These are phyloP conservation scores for Plantago coronopus DNA, from an alignment of 305 asterid species.

Conservation along the genomic window DNA sequence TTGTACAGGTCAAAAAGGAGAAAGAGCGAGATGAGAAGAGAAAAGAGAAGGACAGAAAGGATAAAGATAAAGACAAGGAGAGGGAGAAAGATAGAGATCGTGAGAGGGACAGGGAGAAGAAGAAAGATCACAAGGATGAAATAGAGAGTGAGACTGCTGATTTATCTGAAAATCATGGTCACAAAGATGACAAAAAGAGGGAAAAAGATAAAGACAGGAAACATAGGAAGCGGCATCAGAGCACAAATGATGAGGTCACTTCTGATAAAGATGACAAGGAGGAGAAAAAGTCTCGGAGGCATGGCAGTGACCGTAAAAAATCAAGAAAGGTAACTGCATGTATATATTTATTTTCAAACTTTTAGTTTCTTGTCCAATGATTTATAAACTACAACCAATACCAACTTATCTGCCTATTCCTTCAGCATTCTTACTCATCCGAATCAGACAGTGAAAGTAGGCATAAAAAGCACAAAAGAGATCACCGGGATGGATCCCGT, in stretches of 20 bases:
- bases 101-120: constrained; percentile 69
- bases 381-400: background rate
- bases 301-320: constrained; percentile 86
- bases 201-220: constrained; percentile 82
- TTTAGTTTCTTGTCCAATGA: background rate
- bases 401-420: constrained; percentile 13
- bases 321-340: constrained; percentile 96
- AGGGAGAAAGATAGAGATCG: constrained; percentile 56
- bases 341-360: no score
- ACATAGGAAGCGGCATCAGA: constrained; percentile 84
- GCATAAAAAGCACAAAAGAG: constrained; percentile 70
- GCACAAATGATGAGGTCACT: constrained; percentile 62
- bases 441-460: constrained; percentile 88
- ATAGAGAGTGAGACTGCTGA: constrained; percentile 55
- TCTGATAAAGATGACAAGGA: constrained; percentile 89
- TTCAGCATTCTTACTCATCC: constrained; percentile 79
- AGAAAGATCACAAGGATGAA: constrained; percentile 52
- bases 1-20: constrained; percentile 74
- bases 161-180: constrained; percentile 41
- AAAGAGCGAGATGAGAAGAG: constrained; percentile 41
- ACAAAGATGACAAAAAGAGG: constrained; percentile 73
- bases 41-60: no score
- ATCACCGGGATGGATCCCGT: constrained; percentile 58
- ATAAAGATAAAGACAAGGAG: constrained; percentile 34
- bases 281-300: constrained; percentile 78